Evolutionary conservation across 805 yeast species (phyloP), one percentile per base, ranked within the genome.

Genomic region (Pichia californica): DNA sequence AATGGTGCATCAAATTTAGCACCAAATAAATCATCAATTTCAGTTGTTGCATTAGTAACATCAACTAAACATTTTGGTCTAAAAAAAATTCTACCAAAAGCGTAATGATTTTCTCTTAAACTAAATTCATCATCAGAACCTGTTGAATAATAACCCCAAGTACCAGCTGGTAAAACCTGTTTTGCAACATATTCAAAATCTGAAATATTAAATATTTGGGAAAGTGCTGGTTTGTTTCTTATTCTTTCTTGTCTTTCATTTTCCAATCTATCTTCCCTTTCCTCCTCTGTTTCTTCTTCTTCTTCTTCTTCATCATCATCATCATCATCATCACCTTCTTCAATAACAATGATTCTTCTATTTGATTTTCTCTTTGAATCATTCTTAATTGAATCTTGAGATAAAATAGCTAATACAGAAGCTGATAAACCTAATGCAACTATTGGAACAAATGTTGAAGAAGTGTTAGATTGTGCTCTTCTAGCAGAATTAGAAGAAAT

Each of bases 131-230:
- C 97, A 60, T 88, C 96, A 16, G 94, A 74, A 7, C 93, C 98
- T 5, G 93, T 81, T 2, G 93, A 81, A 58, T 84, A 89, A 59
- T 91, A 91, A 19, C 89, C 89, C 88, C 95, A 85, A 0, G 89
- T 94, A 16, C 77, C 74, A 31, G 75, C 75, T 23, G 83, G 76
- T 69, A 91, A 69, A 29, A 85, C 77, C 46, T 78, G 74, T 37
- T 87, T 73, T 3, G 97, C 97, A 35, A 91, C 81, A 50, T 74
- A 74, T 62, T 91, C 97, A 56, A 89, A 91, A 61, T 89, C 98
- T 48, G 78, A 77, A 47, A 88, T 57, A 55, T 87, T 88, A 59
- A 80, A 77, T 43, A 89, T 76, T 48, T 75, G 79, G 8, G 76
- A 67, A 20, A 89, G 58, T 19, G 79, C 79, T 3, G 97, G 97